Evolutionary conservation across 164 flowering plant species (phyloP).

Genomic region (Vitis riparia): DNA sequence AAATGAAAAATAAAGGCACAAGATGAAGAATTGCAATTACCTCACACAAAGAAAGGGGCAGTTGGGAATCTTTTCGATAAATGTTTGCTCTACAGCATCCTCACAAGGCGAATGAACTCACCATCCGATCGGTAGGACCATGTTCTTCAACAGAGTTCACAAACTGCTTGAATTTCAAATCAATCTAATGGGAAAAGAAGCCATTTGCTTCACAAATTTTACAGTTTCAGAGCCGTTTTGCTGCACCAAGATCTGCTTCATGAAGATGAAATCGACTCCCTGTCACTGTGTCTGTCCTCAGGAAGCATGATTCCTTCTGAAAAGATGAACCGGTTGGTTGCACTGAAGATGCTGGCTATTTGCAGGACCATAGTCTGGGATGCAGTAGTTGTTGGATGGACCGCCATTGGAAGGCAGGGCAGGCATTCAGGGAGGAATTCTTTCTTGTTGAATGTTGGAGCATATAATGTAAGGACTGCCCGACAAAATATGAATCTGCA

Average conservation of each 20-base stretch:
- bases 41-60: too few species aligned
- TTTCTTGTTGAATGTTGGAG: slow-evolving; percentile 49
- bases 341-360: slow-evolving; percentile 58
- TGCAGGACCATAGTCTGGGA: slow-evolving; percentile 44
- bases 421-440: slow-evolving; percentile 72
- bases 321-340: slow-evolving; percentile 46
- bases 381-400: slow-evolving; percentile 38
- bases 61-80: too few species aligned
- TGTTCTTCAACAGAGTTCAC: too few species aligned
- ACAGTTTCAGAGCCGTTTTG: too few species aligned
- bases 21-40: too few species aligned
- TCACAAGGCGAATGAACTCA: too few species aligned
- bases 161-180: too few species aligned
- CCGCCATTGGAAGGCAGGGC: slow-evolving; percentile 69
- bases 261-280: slow-evolving; percentile 8
- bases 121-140: too few species aligned
- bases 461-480: slow-evolving; percentile 55
- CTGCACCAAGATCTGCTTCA: background rate
- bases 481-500: slow-evolving; percentile 84
- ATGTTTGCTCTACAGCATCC: too few species aligned
- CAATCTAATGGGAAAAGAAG: too few species aligned
- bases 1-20: too few species aligned
- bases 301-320: slow-evolving; percentile 35
- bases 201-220: too few species aligned
- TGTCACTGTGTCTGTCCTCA: slow-evolving; percentile 14